These are phyloP conservation scores for Backusella tuberculispora DNA, from an alignment of 192 early-diverging fungal species.

Conservation along the genomic window DNA sequence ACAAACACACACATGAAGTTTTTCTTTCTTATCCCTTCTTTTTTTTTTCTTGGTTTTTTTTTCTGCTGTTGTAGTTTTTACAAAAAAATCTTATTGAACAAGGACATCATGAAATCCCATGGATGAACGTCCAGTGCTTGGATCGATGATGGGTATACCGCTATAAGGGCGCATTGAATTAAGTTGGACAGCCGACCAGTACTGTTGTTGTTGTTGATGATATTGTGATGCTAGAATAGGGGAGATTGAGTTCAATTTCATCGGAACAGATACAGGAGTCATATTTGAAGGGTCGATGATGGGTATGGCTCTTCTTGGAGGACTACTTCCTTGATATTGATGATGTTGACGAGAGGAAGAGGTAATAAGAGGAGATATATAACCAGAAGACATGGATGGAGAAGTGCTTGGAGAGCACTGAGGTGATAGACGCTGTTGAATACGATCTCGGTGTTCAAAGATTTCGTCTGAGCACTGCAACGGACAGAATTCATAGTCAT, in stretches of 20 bases:
- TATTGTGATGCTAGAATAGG: slow-evolving; percentile 19
- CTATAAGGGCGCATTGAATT: neutral
- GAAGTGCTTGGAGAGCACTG: slow-evolving; percentile 27
- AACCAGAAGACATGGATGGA: slow-evolving; percentile 21
- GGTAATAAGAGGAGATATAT: slow-evolving; percentile 18
- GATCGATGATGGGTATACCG: slow-evolving; percentile 10
- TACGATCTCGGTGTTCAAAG: slow-evolving; percentile 35
- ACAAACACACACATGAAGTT: neutral
- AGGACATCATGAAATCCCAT: slow-evolving; percentile 27
- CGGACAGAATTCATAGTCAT: slow-evolving; percentile 64
- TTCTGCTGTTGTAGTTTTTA: neutral
- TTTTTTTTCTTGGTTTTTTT: neutral
- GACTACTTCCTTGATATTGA: neutral
- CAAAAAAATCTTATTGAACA: slow-evolving; percentile 20
- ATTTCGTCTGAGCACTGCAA: slow-evolving; percentile 55
- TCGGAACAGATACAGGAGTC: slow-evolving; percentile 47
- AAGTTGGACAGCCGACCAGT: neutral
- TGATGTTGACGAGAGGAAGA: neutral
- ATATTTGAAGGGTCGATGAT: slow-evolving; percentile 56
- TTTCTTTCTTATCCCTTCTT: neutral
- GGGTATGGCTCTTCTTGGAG: slow-evolving; percentile 47
- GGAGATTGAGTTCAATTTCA: slow-evolving; percentile 12
- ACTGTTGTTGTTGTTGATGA: neutral
- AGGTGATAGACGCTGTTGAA: slow-evolving; percentile 30
- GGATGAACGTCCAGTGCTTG: slow-evolving; percentile 4